Percentiles rank a stretch among this genome's conserved stretches.
Evolutionary conservation across 352 stramenopile species (phyloP).

Genomic region (Pythium utonaiense): DNA sequence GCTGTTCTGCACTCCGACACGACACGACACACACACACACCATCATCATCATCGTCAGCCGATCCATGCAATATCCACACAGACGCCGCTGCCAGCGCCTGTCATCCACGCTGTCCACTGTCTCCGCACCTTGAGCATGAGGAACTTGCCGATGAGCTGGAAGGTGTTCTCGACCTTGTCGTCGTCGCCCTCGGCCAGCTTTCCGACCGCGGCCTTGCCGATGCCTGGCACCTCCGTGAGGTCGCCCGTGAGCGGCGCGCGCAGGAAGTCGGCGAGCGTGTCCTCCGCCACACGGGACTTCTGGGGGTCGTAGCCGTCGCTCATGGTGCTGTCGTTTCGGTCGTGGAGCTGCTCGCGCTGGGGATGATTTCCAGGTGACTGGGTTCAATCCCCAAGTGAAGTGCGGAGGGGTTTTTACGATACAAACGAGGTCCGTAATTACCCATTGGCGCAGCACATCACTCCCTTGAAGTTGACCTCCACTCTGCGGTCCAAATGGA

Average conservation of each 20-base stretch:
- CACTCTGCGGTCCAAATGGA: conserved; percentile 1
- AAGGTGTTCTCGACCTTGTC: conserved; percentile 96
- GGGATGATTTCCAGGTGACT: neutral
- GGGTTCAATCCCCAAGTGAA: neutral
- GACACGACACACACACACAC: too few species aligned
- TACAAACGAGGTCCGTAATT: neutral
- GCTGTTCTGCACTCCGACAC: conserved; percentile 33
- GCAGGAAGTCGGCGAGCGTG: conserved; percentile 91
- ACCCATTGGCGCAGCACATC: neutral
- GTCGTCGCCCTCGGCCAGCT: conserved; percentile 84
- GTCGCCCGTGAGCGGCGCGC: conserved; percentile 88
- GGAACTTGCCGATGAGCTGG: conserved; percentile 96
- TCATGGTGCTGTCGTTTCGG: conserved; percentile 29
- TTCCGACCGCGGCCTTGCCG: conserved; percentile 85
- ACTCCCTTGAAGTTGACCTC: neutral
- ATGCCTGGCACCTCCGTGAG: conserved; percentile 95
- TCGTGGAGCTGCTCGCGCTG: neutral
- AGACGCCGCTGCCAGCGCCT: too few species aligned
- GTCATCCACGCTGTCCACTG: neutral
- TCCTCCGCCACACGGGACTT: conserved; percentile 90
- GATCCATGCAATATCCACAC: too few species aligned
- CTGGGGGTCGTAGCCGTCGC: conserved; percentile 89
- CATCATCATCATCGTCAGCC: too few species aligned
- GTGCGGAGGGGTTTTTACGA: neutral
- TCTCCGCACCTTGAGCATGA: conserved; percentile 78